Conservation (phyloP, 495 filamentous ascomycete species). For the Neurospora hispaniola region DNA sequence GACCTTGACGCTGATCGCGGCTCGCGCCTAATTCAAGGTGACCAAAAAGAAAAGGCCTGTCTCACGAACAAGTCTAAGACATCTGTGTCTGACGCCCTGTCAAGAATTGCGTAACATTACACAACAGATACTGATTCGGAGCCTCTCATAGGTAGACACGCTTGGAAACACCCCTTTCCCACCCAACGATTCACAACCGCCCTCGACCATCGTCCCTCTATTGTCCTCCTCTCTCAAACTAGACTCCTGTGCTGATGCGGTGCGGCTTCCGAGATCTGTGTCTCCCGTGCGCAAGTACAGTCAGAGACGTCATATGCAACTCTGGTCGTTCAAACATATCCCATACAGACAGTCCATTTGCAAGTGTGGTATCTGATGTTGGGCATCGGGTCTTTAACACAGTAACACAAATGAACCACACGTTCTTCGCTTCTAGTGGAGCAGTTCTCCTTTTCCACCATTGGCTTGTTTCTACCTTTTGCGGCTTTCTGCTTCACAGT, state of each 20-base stretch:
- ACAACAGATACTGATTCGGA: neutral
- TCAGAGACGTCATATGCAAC: neutral
- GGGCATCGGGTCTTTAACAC: constrained; percentile 4
- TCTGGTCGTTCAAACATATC: neutral
- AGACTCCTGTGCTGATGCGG: neutral
- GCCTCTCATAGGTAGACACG: neutral
- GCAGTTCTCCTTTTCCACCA: neutral
- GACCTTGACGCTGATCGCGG: neutral
- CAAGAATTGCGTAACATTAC: neutral
- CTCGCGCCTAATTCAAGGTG: neutral
- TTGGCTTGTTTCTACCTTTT: neutral
- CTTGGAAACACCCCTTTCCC: neutral
- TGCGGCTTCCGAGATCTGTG: constrained; percentile 1
- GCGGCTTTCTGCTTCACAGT: neutral
- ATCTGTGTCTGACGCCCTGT: neutral
- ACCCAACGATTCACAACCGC: neutral
- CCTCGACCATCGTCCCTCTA: neutral
- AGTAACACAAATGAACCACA: neutral
- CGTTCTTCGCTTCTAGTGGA: neutral
- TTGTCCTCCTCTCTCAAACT: neutral
- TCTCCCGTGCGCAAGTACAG: neutral
- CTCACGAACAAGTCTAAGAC: neutral
- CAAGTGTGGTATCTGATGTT: neutral
- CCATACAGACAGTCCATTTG: neutral
- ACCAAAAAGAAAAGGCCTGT: neutral